Evolutionary conservation across 495 filamentous ascomycete genomes (phyloP).

Genomic region (Podospora pseudocomata): DNA sequence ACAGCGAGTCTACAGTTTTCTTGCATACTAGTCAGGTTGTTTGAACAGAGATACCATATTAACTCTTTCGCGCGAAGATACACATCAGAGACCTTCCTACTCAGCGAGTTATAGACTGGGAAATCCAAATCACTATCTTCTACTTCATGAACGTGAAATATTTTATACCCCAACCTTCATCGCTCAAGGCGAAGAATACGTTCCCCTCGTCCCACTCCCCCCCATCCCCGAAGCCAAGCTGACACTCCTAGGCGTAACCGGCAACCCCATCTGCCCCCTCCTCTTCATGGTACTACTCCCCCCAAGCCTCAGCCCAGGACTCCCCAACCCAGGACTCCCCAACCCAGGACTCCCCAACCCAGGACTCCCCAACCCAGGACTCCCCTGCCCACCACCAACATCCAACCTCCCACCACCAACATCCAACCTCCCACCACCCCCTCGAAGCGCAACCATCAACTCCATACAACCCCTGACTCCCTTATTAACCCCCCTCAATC

Average conservation of each 20-base stretch:
- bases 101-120: no score
- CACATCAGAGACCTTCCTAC: no score
- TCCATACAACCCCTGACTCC: constrained; percentile 68
- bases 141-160: no score
- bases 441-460: constrained; percentile 47
- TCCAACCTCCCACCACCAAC: neutral
- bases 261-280: neutral
- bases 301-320: neutral
- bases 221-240: neutral
- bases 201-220: neutral
- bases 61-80: neutral
- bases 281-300: neutral
- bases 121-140: no score
- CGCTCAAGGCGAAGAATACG: neutral
- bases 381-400: neutral
- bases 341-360: no score
- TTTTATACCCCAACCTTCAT: neutral
- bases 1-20: neutral
- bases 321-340: neutral
- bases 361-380: no score
- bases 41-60: neutral
- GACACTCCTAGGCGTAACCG: neutral
- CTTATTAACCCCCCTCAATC: constrained; percentile 70
- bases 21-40: neutral
- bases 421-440: neutral